Conservation (phyloP, 345 rosid genomes). For the Ceriops zippeliana region DNA sequence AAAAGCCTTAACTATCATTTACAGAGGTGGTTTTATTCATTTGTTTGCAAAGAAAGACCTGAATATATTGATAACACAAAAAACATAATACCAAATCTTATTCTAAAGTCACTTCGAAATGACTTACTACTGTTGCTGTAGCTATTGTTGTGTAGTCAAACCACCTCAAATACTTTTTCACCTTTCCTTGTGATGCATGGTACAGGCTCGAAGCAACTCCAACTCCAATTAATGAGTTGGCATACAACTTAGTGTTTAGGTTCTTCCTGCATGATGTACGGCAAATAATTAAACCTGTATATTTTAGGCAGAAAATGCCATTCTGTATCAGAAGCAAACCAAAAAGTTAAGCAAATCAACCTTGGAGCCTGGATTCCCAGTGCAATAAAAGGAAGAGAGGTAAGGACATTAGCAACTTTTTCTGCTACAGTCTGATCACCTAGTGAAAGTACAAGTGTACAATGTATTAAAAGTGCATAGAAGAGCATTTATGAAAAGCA, state of each 20-base stretch:
- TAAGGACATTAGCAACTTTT: conserved; percentile 72
- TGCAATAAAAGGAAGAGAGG: conserved; percentile 86
- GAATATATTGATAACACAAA: neutral
- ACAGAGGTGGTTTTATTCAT: neutral
- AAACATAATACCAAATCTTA: neutral
- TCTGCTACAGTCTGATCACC: conserved; percentile 69
- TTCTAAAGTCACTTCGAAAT: neutral
- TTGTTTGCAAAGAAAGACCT: neutral
- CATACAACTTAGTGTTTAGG: conserved; percentile 64
- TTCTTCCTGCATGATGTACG: conserved; percentile 51
- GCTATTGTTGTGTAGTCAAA: conserved; percentile 93
- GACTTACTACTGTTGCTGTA: conserved; percentile 69
- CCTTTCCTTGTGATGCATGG: conserved; percentile 79
- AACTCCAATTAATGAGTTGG: conserved; percentile 92
- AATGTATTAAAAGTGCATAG: neutral
- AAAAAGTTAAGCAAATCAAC: conserved; percentile 33
- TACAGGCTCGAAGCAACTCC: conserved; percentile 85
- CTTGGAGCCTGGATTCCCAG: conserved; percentile 91
- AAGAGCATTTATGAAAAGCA: neutral
- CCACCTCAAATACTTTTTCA: conserved; percentile 84
- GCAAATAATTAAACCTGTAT: conserved; percentile 4
- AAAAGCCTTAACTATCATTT: neutral
- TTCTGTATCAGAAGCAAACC: neutral
- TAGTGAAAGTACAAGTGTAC: conserved; percentile 20
- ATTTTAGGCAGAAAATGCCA: neutral